Base-by-base conservation (phyloP, 129 eudicot species). In the Mikania micrantha region DNA sequence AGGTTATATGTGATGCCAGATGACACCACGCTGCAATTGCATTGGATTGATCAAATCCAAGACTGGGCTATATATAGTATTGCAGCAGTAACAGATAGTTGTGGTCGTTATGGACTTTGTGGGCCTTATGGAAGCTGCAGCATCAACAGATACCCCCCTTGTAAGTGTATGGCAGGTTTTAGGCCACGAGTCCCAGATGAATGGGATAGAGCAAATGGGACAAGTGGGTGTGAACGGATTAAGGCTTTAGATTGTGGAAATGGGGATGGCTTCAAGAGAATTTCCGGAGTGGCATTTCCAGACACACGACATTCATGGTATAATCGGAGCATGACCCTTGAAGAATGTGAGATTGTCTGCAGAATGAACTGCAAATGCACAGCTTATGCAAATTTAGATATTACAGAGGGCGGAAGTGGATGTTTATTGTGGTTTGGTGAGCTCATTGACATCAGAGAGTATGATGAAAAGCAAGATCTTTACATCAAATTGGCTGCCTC, bases 401-500 rank as follows among this genome's bases (percentile, higher is more conserved):
- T 71, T 40, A 71, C 52, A 40, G 32, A 60, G 5, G 75, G 75
- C 6, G 78, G 78, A 34, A 60, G 47, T 27, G 85, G 81, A 31
- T 80, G 85, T 72, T 69, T 80, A 67, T 20, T 24, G 35, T 81
- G 85, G 85, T 62, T 76, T 77, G 82, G n/a, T 45, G 58, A 65
- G 20, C 49, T 81, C 29, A 50, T 76, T 21, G 85, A 81, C 35
- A 48, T 76, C 13, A 47, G 65, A 52, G 61, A 56, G 57, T 71
- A 10, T 11, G 19, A 49, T 24, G 60, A 39, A 5, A 41, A 54
- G 6, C 78, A 74, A 16, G 75, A 64, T 57, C 71, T 80, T 64
- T 80, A 80, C 61, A 67, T 80, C 20, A 80, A 56, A 49, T 38
- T 76, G 40, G 62, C 65, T 12, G 66, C 71, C 45, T 58, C 78